Conservation (phyloP, 805 yeast genomes). For the Brettanomyces custersianus region DNA sequence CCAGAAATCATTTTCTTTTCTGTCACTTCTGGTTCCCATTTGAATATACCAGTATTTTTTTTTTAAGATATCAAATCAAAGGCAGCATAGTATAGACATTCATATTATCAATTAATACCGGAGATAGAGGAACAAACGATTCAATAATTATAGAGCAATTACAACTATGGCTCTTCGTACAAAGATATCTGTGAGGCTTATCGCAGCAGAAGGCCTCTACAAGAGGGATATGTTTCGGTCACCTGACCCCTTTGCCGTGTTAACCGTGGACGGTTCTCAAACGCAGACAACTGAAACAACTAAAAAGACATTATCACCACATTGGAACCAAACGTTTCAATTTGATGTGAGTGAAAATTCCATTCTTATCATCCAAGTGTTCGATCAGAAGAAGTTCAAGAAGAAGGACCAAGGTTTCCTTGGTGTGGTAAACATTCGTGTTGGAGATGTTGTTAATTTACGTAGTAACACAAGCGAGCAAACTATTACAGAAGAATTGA, state of each 20-base stretch:
- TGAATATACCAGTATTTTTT: no score
- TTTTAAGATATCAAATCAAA: no score
- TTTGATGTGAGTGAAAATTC: slow-evolving; percentile 74
- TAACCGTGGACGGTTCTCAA: slow-evolving; percentile 96
- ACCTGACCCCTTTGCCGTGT: slow-evolving; percentile 97
- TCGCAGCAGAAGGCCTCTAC: slow-evolving; percentile 93
- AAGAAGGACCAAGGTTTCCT: slow-evolving; percentile 97
- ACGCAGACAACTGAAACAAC: slow-evolving; percentile 93
- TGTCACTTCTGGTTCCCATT: no score
- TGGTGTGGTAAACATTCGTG: slow-evolving; percentile 88
- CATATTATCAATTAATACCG: no score
- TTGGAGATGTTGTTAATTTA: slow-evolving; percentile 81
- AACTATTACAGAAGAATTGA: slow-evolving; percentile 86
- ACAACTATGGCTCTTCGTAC: slow-evolving; percentile 13
- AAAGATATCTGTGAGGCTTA: slow-evolving; percentile 58
- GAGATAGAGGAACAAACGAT: neutral
- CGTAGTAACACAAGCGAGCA: slow-evolving; percentile 47
- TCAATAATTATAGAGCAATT: neutral
- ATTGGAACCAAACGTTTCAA: slow-evolving; percentile 90
- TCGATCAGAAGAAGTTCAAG: slow-evolving; percentile 95
- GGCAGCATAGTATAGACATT: no score
- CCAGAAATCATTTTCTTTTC: no score
- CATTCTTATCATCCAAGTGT: slow-evolving; percentile 84
- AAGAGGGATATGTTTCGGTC: slow-evolving; percentile 92
- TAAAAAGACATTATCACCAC: slow-evolving; percentile 89